Conservation (phyloP, 768 basidiomycete species). For the Lactarius pseudohatsudake region DNA sequence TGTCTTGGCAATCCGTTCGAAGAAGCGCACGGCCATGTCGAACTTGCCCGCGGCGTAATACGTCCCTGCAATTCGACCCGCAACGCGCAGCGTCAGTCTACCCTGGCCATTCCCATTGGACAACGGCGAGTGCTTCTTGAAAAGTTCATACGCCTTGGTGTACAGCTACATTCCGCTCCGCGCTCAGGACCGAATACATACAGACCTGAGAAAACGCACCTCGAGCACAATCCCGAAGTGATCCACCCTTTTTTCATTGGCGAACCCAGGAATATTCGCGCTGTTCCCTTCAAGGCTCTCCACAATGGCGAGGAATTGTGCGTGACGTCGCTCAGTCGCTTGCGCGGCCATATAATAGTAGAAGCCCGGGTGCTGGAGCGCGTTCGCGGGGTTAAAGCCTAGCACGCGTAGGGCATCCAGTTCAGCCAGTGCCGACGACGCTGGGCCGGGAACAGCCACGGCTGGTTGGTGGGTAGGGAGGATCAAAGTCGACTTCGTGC, state of each 20-base stretch:
- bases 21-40: constrained; percentile 88
- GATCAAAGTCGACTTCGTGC: constrained; percentile 57
- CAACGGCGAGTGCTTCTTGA: constrained; percentile 68
- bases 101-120: constrained; percentile 54
- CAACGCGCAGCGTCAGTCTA: constrained; percentile 86
- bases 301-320: constrained; percentile 60
- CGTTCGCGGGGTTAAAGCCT: constrained; percentile 76
- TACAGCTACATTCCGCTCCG: constrained; percentile 57
- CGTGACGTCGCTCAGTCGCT: constrained; percentile 75
- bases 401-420: constrained; percentile 59
- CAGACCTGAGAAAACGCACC: constrained; percentile 41
- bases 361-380: constrained; percentile 88
- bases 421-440: constrained; percentile 44
- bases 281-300: constrained; percentile 51
- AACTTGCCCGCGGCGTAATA: constrained; percentile 80
- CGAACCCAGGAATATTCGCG: constrained; percentile 64
- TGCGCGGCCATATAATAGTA: constrained; percentile 89
- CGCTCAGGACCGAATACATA: constrained; percentile 4
- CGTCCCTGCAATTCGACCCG: constrained; percentile 84
- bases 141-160: constrained; percentile 90
- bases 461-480: constrained; percentile 60
- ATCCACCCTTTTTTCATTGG: constrained; percentile 91
- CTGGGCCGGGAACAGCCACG: constrained; percentile 32
- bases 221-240: constrained; percentile 83
- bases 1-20: constrained; percentile 86